Conservation (phyloP, 78 protist species). For the Dictyostelium brefeldianum region DNA sequence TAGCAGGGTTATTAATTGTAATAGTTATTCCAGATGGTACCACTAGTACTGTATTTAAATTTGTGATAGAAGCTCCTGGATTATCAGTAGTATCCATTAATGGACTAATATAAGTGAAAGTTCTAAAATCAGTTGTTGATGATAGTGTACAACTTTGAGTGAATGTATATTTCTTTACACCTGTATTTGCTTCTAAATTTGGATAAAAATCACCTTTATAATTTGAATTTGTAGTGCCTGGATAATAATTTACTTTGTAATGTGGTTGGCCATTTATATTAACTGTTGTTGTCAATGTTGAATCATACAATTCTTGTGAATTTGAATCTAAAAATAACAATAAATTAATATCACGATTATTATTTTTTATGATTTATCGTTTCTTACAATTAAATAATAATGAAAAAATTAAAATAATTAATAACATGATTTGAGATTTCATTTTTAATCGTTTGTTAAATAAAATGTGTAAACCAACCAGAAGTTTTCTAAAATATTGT, state of each 20-base stretch:
- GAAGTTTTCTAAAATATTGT: no score
- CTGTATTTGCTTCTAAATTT: not conserved
- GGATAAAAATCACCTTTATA: conserved; percentile 14
- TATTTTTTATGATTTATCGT: not conserved
- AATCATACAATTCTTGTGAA: not conserved
- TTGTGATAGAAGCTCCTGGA: not conserved
- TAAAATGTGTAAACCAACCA: no score
- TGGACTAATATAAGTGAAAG: not conserved
- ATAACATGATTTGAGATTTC: no score
- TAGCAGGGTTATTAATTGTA: not conserved
- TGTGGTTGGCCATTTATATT: conserved; percentile 15
- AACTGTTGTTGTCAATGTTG: not conserved
- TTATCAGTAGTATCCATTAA: not conserved
- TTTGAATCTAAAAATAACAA: not conserved
- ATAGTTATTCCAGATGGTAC: not conserved
- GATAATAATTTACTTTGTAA: conserved; percentile 6
- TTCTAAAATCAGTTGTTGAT: not conserved
- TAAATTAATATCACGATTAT: not conserved
- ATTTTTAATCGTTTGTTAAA: no score
- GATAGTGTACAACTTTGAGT: not conserved
- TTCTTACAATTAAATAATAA: no score
- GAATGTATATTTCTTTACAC: not conserved
- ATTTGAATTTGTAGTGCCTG: conserved; percentile 11
- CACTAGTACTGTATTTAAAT: not conserved
- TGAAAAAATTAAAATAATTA: no score